Conservation (phyloP, 2,329 filamentous ascomycete genomes). For the Monosporascus ibericus region DNA sequence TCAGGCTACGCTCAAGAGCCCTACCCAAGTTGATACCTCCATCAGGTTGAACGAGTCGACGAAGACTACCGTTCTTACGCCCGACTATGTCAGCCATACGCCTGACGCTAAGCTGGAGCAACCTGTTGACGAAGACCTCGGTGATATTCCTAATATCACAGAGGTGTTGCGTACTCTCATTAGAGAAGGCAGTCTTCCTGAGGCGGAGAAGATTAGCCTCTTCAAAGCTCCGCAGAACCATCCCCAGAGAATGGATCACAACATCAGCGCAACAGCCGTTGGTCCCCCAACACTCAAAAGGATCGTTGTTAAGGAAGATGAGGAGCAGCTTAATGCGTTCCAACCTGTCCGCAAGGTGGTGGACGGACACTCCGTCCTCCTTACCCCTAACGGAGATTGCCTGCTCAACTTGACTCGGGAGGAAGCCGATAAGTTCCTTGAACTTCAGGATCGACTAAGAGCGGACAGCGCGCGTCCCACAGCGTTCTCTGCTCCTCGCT, state of each 20-base stretch:
- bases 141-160: slow-evolving; percentile 24
- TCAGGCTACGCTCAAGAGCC: slow-evolving; percentile 22
- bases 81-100: slow-evolving; percentile 24
- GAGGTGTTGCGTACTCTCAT: slow-evolving; percentile 34
- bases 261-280: slow-evolving; percentile 19
- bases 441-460: slow-evolving; percentile 57
- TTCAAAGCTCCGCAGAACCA: slow-evolving; percentile 31
- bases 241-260: slow-evolving; percentile 24
- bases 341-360: slow-evolving; percentile 55
- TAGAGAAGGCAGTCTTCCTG: slow-evolving; percentile 25
- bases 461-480: slow-evolving; percentile 44
- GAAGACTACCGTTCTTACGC: slow-evolving; percentile 29
- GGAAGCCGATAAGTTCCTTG: slow-evolving; percentile 65
- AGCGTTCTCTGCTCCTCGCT: slow-evolving; percentile 49
- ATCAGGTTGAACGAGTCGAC: slow-evolving; percentile 28
- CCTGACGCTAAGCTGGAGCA: slow-evolving; percentile 22
- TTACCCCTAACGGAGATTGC: slow-evolving; percentile 71
- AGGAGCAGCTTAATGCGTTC: slow-evolving; percentile 48
- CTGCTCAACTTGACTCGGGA: slow-evolving; percentile 64
- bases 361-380: slow-evolving; percentile 61
- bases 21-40: slow-evolving; percentile 23
- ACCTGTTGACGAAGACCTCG: slow-evolving; percentile 24
- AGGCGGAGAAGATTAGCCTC: slow-evolving; percentile 32
- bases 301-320: slow-evolving; percentile 48
- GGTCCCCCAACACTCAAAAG: slow-evolving; percentile 36